Evolutionary conservation across 2,329 filamentous ascomycete genomes (phyloP).

Genomic region (Alternaria panax): DNA sequence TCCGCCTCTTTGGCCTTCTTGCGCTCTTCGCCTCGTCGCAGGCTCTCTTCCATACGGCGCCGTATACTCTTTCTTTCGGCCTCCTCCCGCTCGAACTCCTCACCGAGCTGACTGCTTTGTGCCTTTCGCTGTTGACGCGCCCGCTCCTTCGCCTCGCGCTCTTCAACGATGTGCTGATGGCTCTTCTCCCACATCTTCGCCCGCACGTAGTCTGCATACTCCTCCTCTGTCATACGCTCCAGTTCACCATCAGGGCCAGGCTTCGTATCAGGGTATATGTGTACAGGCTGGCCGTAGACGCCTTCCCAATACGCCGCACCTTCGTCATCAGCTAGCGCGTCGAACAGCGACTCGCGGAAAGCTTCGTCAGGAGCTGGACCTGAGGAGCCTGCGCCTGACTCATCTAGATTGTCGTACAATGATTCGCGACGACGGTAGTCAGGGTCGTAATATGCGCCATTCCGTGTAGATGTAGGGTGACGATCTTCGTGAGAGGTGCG

Average conservation of each 20-base stretch:
- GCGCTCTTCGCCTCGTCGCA: slow-evolving; percentile 72
- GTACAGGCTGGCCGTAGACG: slow-evolving; percentile 95
- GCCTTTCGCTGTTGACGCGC: slow-evolving; percentile 57
- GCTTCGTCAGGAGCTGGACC: slow-evolving; percentile 68
- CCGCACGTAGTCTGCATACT: slow-evolving; percentile 87
- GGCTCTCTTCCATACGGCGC: slow-evolving; percentile 71
- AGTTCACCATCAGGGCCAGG: slow-evolving; percentile 64
- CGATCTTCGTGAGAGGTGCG: slow-evolving; percentile 21
- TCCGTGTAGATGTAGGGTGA: slow-evolving; percentile 35
- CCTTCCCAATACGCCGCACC: slow-evolving; percentile 93
- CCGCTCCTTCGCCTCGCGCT: slow-evolving; percentile 67
- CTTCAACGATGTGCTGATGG: slow-evolving; percentile 81
- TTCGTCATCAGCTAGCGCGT: slow-evolving; percentile 96
- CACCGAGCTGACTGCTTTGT: slow-evolving; percentile 46
- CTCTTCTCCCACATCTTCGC: slow-evolving; percentile 96
- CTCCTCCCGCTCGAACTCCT: slow-evolving; percentile 52
- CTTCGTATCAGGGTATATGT: slow-evolving; percentile 72
- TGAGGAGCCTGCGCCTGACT: slow-evolving; percentile 45
- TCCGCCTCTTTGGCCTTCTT: slow-evolving; percentile 62
- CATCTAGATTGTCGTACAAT: slow-evolving; percentile 38
- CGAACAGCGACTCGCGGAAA: slow-evolving; percentile 93
- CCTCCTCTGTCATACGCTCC: slow-evolving; percentile 89
- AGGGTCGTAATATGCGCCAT: slow-evolving; percentile 44
- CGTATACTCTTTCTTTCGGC: slow-evolving; percentile 60
- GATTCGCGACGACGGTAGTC: slow-evolving; percentile 43